A percentile compares a stretch with the other conserved stretches of the same genome.
Conservation (phyloP, 805 yeast species). For the Candida nemodendra region DNA sequence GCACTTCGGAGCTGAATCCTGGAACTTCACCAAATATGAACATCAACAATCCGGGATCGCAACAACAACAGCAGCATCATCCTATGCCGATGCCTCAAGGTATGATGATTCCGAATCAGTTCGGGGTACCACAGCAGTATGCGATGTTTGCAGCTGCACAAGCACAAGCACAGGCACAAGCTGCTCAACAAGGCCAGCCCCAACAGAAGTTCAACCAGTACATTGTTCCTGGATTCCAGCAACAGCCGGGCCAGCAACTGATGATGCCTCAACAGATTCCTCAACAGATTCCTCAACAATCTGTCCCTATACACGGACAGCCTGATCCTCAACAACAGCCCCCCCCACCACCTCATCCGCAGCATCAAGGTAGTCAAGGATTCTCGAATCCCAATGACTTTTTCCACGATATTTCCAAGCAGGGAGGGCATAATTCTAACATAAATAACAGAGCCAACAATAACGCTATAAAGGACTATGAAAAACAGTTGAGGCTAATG, state of each 20-base stretch:
- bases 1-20: conserved; percentile 11
- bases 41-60: conserved; percentile 8
- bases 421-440: conserved; percentile 20
- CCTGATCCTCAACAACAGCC: conserved; percentile 21
- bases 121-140: conserved; percentile 29
- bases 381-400: conserved; percentile 22
- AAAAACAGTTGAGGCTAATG: conserved; percentile 69
- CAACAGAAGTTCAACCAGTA: conserved; percentile 24
- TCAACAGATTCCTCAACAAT: conserved; percentile 18
- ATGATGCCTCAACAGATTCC: conserved; percentile 23
- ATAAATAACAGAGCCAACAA: conserved; percentile 24
- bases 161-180: conserved; percentile 16
- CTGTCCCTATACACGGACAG: conserved; percentile 14
- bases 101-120: conserved; percentile 30
- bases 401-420: conserved; percentile 21
- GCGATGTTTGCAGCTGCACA: conserved; percentile 30
- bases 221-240: conserved; percentile 30
- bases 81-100: conserved; percentile 29
- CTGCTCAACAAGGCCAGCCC: conserved; percentile 17
- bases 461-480: conserved; percentile 76
- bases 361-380: conserved; percentile 19
- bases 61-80: conserved; percentile 18
- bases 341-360: conserved; percentile 18
- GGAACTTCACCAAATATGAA: conserved; percentile 12
- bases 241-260: conserved; percentile 25